phyloP scores from a whole-genome alignment of 2,329 filamentous ascomycete genomes.

The Hansfordia pulvinata region DNA sequence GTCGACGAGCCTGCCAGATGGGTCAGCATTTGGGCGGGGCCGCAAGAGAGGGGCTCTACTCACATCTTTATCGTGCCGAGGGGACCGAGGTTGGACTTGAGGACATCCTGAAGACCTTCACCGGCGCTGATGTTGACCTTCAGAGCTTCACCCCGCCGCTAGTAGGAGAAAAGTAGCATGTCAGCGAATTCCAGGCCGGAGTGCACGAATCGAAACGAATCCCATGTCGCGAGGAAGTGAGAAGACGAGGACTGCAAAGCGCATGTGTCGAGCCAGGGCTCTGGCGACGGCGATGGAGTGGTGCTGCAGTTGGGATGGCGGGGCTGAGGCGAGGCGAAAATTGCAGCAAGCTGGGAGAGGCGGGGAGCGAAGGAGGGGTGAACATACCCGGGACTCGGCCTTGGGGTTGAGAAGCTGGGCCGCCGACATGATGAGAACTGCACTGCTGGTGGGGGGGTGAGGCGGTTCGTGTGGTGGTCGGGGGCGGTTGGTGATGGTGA shows the following conservation, averaged over 20 bases:
- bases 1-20: slow-evolving; percentile 44
- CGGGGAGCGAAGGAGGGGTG: slow-evolving; percentile 9
- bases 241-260: too few relatives aligned
- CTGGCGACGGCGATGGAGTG: too few relatives aligned
- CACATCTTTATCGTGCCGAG: slow-evolving; percentile 95
- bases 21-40: neutral
- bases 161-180: too few relatives aligned
- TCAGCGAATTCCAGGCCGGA: too few relatives aligned
- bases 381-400: slow-evolving; percentile 84
- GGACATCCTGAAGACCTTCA: slow-evolving; percentile 83
- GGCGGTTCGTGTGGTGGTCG: neutral
- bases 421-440: slow-evolving; percentile 60
- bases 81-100: slow-evolving; percentile 92
- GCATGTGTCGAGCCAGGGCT: too few relatives aligned
- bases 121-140: slow-evolving; percentile 94
- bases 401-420: slow-evolving; percentile 98
- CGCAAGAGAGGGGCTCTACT: slow-evolving; percentile 8
- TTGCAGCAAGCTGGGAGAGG: slow-evolving; percentile 27
- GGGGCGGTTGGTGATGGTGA: neutral
- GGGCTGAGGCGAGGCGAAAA: too few relatives aligned
- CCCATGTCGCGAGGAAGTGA: too few relatives aligned
- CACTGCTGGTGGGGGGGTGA: neutral
- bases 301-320: too few relatives aligned
- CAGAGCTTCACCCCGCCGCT: slow-evolving; percentile 94
- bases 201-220: too few relatives aligned